Evolutionary conservation across 306 rosid genomes (phyloP).

Genomic region (Trifolium fragiferum): DNA sequence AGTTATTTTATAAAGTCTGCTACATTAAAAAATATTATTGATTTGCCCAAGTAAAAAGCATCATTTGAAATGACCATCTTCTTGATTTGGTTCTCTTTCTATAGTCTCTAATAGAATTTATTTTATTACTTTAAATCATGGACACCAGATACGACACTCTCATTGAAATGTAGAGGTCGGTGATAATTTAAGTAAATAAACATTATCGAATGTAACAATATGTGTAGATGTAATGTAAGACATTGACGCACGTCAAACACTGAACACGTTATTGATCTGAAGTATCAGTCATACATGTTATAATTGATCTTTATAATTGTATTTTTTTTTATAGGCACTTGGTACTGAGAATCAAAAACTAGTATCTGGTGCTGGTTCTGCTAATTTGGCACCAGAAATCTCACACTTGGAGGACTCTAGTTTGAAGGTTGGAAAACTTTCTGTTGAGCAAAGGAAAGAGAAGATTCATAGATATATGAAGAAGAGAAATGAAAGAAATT

Average conservation of each 20-base stretch:
- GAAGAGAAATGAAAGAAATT: slow-evolving; percentile 92
- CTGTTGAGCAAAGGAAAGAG: slow-evolving; percentile 91
- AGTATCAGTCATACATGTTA: background rate
- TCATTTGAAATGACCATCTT: slow-evolving; percentile 38
- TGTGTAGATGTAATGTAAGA: background rate
- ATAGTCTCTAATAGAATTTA: slow-evolving; percentile 24
- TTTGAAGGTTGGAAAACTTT: slow-evolving; percentile 87
- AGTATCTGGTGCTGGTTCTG: slow-evolving; percentile 62
- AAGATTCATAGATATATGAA: slow-evolving; percentile 96
- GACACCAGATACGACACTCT: background rate
- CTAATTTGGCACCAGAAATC: slow-evolving; percentile 73
- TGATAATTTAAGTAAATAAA: too few relatives aligned
- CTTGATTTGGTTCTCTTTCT: slow-evolving; percentile 24
- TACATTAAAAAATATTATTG: slow-evolving; percentile 41
- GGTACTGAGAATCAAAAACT: slow-evolving; percentile 69
- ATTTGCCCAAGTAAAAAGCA: slow-evolving; percentile 26
- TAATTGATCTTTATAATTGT: slow-evolving; percentile 12
- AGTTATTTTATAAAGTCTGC: slow-evolving; percentile 43
- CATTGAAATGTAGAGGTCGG: background rate
- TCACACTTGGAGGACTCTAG: slow-evolving; percentile 79
- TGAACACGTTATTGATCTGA: background rate
- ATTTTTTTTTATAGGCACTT: slow-evolving; percentile 56
- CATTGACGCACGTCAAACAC: background rate
- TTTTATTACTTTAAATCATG: background rate
- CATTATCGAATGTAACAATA: background rate